phyloP scores from a whole-genome alignment of 805 yeast species.

The Clavispora fructus region DNA sequence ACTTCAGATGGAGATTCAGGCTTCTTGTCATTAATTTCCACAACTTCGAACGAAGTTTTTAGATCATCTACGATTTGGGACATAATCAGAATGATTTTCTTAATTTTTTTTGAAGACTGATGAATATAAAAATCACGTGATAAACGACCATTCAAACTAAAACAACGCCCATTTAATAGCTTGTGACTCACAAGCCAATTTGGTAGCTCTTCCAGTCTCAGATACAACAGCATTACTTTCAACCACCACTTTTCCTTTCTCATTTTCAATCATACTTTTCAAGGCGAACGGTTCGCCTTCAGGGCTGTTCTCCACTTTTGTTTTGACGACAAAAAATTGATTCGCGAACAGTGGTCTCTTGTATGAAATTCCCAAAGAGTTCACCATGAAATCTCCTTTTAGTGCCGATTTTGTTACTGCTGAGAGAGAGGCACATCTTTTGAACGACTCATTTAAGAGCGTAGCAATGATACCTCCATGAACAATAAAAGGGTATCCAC shows the following conservation, averaged over 20 bases:
- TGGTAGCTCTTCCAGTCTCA: conserved; percentile 10
- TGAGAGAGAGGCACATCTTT: conserved; percentile 45
- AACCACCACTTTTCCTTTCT: conserved; percentile 52
- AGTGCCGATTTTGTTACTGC: conserved; percentile 24
- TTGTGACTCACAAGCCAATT: not conserved
- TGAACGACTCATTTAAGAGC: conserved; percentile 69
- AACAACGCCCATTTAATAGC: conserved; percentile 1
- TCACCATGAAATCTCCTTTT: conserved; percentile 40
- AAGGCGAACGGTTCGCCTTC: conserved; percentile 28
- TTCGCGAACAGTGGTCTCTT: conserved; percentile 72
- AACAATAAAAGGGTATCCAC: conserved; percentile 82
- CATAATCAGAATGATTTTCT: not conserved
- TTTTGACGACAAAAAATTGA: conserved; percentile 64
- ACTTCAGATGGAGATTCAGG: conserved; percentile 9
- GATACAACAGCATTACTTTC: conserved; percentile 47
- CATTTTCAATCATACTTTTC: conserved; percentile 48
- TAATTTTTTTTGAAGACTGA: not conserved
- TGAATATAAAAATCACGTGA: not conserved
- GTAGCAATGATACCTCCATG: conserved; percentile 90
- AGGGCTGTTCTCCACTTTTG: conserved; percentile 22
- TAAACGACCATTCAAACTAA: not conserved
- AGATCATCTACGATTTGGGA: not conserved
- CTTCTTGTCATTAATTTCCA: conserved; percentile 30
- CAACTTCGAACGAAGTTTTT: conserved; percentile 24
- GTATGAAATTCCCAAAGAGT: conserved; percentile 48